Evolutionary conservation across 1,284 basidiomycete genomes (phyloP).

Genomic region (Inonotus obliquus): DNA sequence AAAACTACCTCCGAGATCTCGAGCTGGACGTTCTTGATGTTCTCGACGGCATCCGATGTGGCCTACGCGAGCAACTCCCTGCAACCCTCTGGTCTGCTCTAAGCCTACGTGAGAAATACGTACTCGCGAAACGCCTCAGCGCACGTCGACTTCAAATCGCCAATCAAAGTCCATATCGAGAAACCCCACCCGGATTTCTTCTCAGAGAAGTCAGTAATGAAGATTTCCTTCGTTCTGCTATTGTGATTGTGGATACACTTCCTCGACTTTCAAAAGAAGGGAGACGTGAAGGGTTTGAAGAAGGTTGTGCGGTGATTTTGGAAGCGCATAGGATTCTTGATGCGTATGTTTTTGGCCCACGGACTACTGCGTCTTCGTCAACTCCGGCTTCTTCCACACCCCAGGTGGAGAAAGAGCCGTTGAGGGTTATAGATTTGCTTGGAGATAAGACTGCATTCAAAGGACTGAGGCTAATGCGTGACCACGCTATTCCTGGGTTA

Average conservation of each 20-base stretch:
- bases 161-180: too few species aligned
- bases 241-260: not conserved
- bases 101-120: not conserved
- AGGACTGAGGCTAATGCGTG: not conserved
- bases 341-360: not conserved
- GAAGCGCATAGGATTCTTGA: not conserved
- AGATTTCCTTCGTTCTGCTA: not conserved
- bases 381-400: too few species aligned
- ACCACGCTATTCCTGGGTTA: not conserved
- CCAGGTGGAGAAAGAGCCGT: not conserved
- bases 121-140: not conserved
- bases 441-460: not conserved
- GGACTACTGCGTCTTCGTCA: not conserved
- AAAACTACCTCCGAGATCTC: not conserved
- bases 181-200: not conserved
- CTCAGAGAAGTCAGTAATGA: not conserved
- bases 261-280: not conserved
- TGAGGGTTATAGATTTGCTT: not conserved
- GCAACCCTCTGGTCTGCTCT: not conserved
- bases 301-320: not conserved
- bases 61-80: not conserved
- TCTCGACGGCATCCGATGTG: not conserved
- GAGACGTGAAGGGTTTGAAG: not conserved
- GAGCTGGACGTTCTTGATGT: not conserved
- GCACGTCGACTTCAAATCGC: not conserved